Percentiles rank a stretch among this genome's conserved stretches.
Conservation (phyloP, 805 yeast genomes). For the Kodamaea leandrae region DNA sequence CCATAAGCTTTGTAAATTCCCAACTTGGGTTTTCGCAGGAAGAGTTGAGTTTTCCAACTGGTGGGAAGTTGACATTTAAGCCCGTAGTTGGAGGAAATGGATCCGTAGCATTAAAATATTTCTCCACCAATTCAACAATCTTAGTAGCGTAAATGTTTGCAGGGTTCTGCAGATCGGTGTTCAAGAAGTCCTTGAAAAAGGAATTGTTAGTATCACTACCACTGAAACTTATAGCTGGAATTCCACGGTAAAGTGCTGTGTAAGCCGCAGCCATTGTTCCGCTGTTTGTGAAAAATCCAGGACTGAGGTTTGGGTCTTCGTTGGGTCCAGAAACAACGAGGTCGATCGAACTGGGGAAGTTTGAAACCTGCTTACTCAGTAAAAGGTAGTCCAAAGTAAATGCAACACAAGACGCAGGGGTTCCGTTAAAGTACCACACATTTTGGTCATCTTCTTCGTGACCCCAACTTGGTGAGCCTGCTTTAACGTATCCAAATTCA, state of each 20-base stretch:
- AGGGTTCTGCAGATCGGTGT: conserved; percentile 19
- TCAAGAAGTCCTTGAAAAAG: conserved; percentile 22
- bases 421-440: conserved; percentile 30
- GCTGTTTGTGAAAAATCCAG: conserved; percentile 26
- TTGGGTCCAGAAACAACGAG: conserved; percentile 29
- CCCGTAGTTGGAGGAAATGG: conserved; percentile 22
- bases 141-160: conserved; percentile 26
- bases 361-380: conserved; percentile 17
- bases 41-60: conserved; percentile 24
- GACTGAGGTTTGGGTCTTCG: conserved; percentile 29
- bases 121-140: conserved; percentile 23
- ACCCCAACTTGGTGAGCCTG: conserved; percentile 55
- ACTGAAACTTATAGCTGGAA: conserved; percentile 27
- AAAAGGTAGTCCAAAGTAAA: conserved; percentile 27
- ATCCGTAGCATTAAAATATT: conserved; percentile 17
- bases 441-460: conserved; percentile 39
- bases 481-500: conserved; percentile 44
- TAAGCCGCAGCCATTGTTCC: conserved; percentile 29
- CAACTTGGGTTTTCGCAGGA: conserved; percentile 14
- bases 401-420: conserved; percentile 26
- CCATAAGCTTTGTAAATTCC: conserved; percentile 13
- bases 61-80: conserved; percentile 26
- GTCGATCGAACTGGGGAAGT: conserved; percentile 18
- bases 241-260: conserved; percentile 24
- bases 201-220: conserved; percentile 27